These are phyloP conservation scores for Kuraishia ogatae DNA, from an alignment of 805 yeast species.

Conservation along the genomic window DNA sequence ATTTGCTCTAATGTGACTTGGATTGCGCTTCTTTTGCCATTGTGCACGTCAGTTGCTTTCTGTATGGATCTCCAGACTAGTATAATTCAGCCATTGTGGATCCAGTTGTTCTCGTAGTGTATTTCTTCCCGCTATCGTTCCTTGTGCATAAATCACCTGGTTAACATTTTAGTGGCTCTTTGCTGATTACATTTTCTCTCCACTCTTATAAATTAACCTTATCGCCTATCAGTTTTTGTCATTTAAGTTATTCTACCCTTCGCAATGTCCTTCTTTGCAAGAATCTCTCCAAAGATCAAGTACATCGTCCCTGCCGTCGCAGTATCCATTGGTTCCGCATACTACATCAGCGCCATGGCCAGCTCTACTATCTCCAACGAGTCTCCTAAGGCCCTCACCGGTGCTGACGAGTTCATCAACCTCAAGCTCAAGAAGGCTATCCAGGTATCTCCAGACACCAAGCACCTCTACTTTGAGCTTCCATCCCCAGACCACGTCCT, in stretches of 20 bases:
- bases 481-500: conserved; percentile 57
- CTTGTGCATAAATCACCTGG: no score
- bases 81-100: not conserved
- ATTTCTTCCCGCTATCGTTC: no score
- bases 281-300: conserved; percentile 11
- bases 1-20: not conserved
- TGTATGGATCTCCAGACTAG: not conserved
- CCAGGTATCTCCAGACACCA: conserved; percentile 54
- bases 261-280: conserved; percentile 18
- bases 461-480: conserved; percentile 61
- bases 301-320: conserved; percentile 23
- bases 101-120: not conserved
- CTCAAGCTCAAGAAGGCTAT: conserved; percentile 41
- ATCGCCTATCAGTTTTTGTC: not conserved
- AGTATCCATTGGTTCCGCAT: conserved; percentile 32
- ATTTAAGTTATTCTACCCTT: not conserved
- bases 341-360: conserved; percentile 21
- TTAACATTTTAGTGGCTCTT: no score
- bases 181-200: no score
- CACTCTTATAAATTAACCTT: no score
- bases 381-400: conserved; percentile 40
- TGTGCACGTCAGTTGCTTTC: not conserved
- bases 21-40: not conserved
- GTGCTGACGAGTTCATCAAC: conserved; percentile 66
- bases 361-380: conserved; percentile 22